Evolutionary conservation across 2,329 filamentous ascomycete genomes (phyloP), one percentile per base, ranked within the genome.

Genomic region (Alternaria longipes): DNA sequence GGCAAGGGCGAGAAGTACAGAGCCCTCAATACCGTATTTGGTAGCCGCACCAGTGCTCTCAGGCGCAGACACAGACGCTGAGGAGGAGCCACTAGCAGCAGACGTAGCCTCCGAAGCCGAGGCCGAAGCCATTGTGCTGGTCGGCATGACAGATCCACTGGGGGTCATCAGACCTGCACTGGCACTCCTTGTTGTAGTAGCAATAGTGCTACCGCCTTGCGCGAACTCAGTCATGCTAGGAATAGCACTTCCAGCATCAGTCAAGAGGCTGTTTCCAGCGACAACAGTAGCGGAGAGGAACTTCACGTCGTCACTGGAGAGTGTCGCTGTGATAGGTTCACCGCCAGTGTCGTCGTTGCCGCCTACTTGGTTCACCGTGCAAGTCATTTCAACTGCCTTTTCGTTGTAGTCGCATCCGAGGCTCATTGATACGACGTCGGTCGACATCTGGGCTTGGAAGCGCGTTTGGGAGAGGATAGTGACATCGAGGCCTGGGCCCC

Each of bases 381-480:
- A 76, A 0, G 63, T 69, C 70, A 74, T 72, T 36, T 72, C 59
- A 5, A 54, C 55, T 2, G 59, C 63, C 45, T 61, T 54, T 18
- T 63, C 62, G 49, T 74, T 67, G 55, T 70, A 66, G 36, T 72
- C 70, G 61, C 74, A 76, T 20, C 63, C 65, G 20, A 70, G 65
- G 56, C 66, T 73, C 63, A 77, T 68, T 49, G 64, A 67, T 34
- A 70, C 61, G 16, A 30, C 40, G 12, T 56, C 57, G 11, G 45
- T 62, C 0, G 56, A 57, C 65, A 74, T 67, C 40, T 62, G 50
- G 14, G 67, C 72, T 30, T 69, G 44, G 60, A 70, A 74, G 24
- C 59, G 56, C 26, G 70, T 71, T n/a, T 54, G 57, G 8, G 60
- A 65, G 34, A 73, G 57, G 63, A 73, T 60, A 16, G 60, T 68